Evolutionary conservation across 768 basidiomycete genomes (phyloP).

Genomic region (Trametes gibbosa): DNA sequence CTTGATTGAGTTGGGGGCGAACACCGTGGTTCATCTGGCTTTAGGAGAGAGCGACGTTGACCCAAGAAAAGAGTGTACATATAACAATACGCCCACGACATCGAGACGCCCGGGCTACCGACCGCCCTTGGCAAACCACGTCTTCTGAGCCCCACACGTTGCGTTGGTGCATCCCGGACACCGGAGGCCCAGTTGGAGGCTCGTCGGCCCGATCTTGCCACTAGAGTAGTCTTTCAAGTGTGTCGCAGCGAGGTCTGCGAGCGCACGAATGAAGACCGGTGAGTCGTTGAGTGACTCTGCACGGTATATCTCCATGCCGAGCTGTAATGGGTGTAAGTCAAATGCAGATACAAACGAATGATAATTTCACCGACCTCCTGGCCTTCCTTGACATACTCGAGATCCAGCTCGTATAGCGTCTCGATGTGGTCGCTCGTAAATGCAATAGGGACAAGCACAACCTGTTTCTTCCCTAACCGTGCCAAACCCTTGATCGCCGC

Average conservation of each 20-base stretch:
- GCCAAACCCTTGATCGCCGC: slow-evolving; percentile 88
- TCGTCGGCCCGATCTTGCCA: slow-evolving; percentile 60
- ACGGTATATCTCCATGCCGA: slow-evolving; percentile 86
- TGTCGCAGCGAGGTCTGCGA: slow-evolving; percentile 84
- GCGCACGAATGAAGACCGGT: slow-evolving; percentile 90
- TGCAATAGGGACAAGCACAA: slow-evolving; percentile 89
- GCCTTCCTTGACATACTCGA: slow-evolving; percentile 91
- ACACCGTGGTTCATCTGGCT: too few species aligned
- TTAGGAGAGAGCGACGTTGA: not conserved
- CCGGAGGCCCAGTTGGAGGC: slow-evolving; percentile 78
- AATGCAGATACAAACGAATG: too few species aligned
- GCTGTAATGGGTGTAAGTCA: slow-evolving; percentile 44
- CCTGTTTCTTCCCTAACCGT: slow-evolving; percentile 70
- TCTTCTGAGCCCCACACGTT: slow-evolving; percentile 84
- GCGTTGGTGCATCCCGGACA: slow-evolving; percentile 94
- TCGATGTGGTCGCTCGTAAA: slow-evolving; percentile 99
- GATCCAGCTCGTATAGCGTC: slow-evolving; percentile 93
- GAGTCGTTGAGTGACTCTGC: slow-evolving; percentile 93
- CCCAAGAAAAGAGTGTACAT: not conserved
- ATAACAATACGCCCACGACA: not conserved
- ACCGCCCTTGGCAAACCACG: slow-evolving; percentile 84
- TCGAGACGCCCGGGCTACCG: slow-evolving; percentile 17
- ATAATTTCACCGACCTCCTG: slow-evolving; percentile 59
- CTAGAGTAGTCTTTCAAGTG: slow-evolving; percentile 67
- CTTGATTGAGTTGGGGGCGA: too few species aligned